Base-by-base conservation (phyloP, 495 filamentous ascomycete genomes). In the Aspergillus hancockii region DNA sequence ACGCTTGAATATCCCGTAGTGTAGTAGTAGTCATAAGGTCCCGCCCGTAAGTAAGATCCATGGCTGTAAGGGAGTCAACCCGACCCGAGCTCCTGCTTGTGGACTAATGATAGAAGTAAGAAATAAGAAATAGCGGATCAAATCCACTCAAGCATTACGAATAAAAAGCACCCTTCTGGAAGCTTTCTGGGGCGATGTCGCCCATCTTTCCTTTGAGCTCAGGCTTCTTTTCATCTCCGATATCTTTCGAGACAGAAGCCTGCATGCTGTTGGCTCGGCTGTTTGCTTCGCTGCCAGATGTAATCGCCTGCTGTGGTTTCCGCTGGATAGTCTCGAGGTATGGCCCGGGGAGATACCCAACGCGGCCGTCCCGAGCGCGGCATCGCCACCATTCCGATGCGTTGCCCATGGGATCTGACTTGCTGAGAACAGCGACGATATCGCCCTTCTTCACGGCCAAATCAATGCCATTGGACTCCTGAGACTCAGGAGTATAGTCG, bases 301-400 rank as follows among this genome's bases (percentile, higher is more conserved):
- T 77, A 53, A 81, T 75, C 19, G 76, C 78, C 49, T 86, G 79
- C 1, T 78, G 77, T 36, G 85, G 86, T 70, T 86, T 85, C 61
- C 89, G 79, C 66, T 88, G 83, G 57, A 95, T 89, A 8, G 86
- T 82, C 75, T 96, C 92, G 52, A 99, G 81, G 75, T 97, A 99
- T 0, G 90, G 88, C 4, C 86, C 82, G 7, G 94, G 94, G 12
- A 99, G 80, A 68, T 97, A 99, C 2, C 94, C 94, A 49, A 97
- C 86, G 19, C 91, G 79, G 18, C 91, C 92, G 69, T 98, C 92
- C 50, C 95, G 80, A n/a, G 93, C 90, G 56, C 94, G 81, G 74
- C 94, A 99, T 57, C 89, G 86, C 94, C 94, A 99, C 94, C 94
- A 99, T 69, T 98, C 92, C 52, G 86, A 89, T 13, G 91, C 86